Base-by-base conservation (phyloP, 1,284 basidiomycete species). In the Ganoderma lingzhi region DNA sequence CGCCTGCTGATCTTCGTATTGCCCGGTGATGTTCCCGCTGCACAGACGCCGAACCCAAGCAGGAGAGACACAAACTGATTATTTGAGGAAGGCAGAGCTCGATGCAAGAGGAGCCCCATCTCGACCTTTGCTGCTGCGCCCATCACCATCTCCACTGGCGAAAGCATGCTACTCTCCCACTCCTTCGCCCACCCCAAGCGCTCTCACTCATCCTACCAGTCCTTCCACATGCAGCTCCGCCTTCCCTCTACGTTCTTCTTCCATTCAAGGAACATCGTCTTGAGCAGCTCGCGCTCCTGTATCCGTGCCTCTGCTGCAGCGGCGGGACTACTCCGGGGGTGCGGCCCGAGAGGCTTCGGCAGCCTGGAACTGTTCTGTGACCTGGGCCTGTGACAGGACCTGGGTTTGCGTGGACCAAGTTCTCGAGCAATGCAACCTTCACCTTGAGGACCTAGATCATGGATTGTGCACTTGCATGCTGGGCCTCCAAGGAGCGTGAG, bases 161-260 rank as follows among this genome's bases (percentile, higher is more conserved):
- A 74, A n/a, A 78, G 79, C 42, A 83, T 78, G 17, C 82, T 80
- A 35, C 59, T 79, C 85, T 98, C 96, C 93, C 94, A 97, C 71
- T 93, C 89, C 45, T 93, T 87, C 10, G 94, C 93, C 30, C 87
- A 85, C 53, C 86, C 84, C 8, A 98, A 84, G 41, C 93, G 85
- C 71, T 93, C 92, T 2, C 95, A 86, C 80, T 98, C 97, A 32
- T 88, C 83, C 6, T 86, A 86, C 95, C 96, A 96, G 63, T 93
- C 92, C 74, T 94, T 90, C 72, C 93, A 88, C 58, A 96, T 91
- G 67, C 84, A 82, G 41, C 84, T 86, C 94, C 94, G 97, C 68
- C 92, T 88, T 8, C 90, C 90, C 75, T 97, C 94, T 15, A 94
- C 88, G 8, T 78, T 82, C 77, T 88, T 91, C 78, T 90, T 91